phyloP scores from a whole-genome alignment of 371 early-diverging fungal species.

The Chytridium lagenaria region DNA sequence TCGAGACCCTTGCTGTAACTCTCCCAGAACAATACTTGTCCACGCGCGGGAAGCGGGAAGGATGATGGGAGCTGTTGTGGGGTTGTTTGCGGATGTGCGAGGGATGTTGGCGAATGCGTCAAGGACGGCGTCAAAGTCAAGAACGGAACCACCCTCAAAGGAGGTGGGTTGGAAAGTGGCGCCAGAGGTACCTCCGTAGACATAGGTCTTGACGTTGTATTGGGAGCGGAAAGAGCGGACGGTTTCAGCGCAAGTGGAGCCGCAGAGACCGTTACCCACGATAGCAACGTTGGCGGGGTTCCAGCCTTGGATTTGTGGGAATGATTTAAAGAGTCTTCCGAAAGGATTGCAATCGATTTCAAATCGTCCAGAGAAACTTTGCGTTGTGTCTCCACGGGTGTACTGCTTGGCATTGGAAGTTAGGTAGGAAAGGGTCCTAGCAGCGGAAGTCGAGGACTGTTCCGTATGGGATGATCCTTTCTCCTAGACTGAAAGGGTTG shows the following conservation, averaged over 20 bases:
- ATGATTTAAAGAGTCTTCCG: neutral
- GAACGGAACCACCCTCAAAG: slow-evolving; percentile 29
- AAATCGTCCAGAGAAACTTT: neutral
- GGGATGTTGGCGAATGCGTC: neutral
- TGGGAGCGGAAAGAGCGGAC: slow-evolving; percentile 33
- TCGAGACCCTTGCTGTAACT: neutral
- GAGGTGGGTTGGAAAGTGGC: slow-evolving; percentile 26
- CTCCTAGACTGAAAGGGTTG: neutral
- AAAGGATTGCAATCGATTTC: slow-evolving; percentile 10
- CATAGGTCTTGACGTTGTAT: slow-evolving; percentile 35
- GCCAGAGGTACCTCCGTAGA: slow-evolving; percentile 37
- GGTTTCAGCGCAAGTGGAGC: slow-evolving; percentile 46
- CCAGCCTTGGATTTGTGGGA: slow-evolving; percentile 22
- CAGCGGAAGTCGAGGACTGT: neutral
- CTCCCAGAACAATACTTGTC: slow-evolving; percentile 15
- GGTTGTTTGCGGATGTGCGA: neutral
- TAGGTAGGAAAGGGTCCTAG: neutral
- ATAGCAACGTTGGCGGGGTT: slow-evolving; percentile 28
- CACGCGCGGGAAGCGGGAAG: neutral
- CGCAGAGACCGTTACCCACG: slow-evolving; percentile 45
- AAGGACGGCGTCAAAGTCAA: neutral
- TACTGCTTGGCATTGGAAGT: neutral
- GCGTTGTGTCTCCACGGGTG: neutral
- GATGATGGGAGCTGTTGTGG: neutral
- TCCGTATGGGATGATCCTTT: slow-evolving; percentile 2